Conservation (phyloP, 805 yeast species). For the Metschnikowia cerradonensis region DNA sequence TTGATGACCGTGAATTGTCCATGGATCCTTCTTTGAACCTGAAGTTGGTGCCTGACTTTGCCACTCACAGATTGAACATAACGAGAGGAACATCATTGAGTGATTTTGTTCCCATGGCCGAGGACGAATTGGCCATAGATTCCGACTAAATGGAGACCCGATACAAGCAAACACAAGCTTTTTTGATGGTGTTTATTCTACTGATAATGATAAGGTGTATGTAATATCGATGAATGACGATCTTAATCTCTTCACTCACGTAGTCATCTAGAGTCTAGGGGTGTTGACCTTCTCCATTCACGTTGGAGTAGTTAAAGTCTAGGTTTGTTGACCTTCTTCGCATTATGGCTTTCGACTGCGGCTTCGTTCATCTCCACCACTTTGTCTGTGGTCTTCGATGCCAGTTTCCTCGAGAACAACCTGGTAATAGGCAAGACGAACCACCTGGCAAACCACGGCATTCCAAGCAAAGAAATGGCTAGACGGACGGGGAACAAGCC, state of each 20-base stretch:
- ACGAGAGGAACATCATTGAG: conserved; percentile 22
- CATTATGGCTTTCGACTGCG: conserved; percentile 8
- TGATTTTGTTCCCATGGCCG: conserved; percentile 37
- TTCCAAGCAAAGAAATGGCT: conserved; percentile 44
- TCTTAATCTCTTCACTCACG: not conserved
- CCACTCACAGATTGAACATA: conserved; percentile 25
- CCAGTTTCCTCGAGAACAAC: conserved; percentile 8
- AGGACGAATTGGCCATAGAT: conserved; percentile 25
- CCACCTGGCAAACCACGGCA: conserved; percentile 56
- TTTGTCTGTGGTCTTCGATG: not conserved
- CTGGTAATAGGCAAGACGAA: conserved; percentile 45
- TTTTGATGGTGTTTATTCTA: not conserved
- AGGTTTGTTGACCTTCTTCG: conserved; percentile 32
- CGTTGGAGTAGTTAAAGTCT: conserved; percentile 21
- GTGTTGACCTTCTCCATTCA: conserved; percentile 26
- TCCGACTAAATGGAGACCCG: conserved; percentile 22
- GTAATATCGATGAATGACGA: conserved; percentile 3
- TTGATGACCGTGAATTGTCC: conserved; percentile 48
- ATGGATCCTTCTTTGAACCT: conserved; percentile 39
- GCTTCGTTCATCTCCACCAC: conserved; percentile 4
- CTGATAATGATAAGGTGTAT: conserved; percentile 1
- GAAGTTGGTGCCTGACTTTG: conserved; percentile 42
- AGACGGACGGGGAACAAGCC: conserved; percentile 52
- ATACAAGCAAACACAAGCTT: not conserved
- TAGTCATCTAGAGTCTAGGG: conserved; percentile 27